A percentile compares a stretch with the other conserved stretches of the same genome.
phyloP scores from a whole-genome alignment of 495 filamentous ascomycete genomes.

The Hypoxylon cercidicola region DNA sequence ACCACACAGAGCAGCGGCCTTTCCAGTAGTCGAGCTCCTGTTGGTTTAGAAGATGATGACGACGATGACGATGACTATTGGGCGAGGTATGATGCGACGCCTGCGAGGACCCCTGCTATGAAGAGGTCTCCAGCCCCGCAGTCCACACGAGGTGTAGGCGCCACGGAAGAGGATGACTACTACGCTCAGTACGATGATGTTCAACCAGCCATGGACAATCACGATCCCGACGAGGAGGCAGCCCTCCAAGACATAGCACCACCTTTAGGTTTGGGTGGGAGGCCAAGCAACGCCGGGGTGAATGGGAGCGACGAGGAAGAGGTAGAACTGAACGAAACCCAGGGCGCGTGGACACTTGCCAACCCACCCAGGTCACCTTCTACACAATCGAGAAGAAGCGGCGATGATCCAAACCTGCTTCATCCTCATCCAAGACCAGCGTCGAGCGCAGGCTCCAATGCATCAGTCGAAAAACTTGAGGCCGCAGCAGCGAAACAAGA shows the following conservation, averaged over 20 bases:
- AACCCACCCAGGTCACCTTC: constrained; percentile 54
- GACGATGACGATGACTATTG: constrained; percentile 94
- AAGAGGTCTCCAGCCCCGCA: constrained; percentile 70
- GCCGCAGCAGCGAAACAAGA: constrained; percentile 70
- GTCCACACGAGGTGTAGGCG: constrained; percentile 40
- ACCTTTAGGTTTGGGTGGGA: constrained; percentile 47
- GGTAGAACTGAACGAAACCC: constrained; percentile 41
- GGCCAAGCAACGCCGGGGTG: constrained; percentile 23
- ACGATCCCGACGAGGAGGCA: constrained; percentile 76
- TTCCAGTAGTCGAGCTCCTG: constrained; percentile 31
- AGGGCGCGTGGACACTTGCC: constrained; percentile 50
- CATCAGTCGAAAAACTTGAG: constrained; percentile 73
- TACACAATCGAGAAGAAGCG: constrained; percentile 43
- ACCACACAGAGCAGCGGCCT: constrained; percentile 25
- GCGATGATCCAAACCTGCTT: constrained; percentile 39
- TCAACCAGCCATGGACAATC: constrained; percentile 89
- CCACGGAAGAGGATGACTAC: constrained; percentile 76
- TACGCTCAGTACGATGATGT: constrained; percentile 89
- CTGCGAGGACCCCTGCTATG: constrained; percentile 75
- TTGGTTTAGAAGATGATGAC: constrained; percentile 52
- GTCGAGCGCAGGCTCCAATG: constrained; percentile 64
- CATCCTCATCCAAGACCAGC: constrained; percentile 59
- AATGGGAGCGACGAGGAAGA: constrained; percentile 41
- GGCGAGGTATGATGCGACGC: constrained; percentile 91
- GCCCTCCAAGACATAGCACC: constrained; percentile 47